phyloP scores from a whole-genome alignment of 352 stramenopile genomes.

The Vaucheria bursata region DNA sequence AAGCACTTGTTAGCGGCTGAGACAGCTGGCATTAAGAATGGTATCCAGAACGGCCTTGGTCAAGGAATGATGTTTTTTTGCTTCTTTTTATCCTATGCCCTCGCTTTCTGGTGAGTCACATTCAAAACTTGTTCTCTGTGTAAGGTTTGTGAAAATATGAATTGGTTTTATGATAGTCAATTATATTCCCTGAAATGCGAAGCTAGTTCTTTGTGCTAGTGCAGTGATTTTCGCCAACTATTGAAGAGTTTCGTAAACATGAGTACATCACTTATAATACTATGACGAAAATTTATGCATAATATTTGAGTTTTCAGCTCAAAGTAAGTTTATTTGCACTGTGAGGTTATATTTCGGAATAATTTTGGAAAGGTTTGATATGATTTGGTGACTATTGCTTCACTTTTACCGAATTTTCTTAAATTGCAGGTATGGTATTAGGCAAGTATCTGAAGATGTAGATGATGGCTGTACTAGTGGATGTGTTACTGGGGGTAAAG shows the following conservation, averaged over 20 bases:
- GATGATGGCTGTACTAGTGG: slow-evolving; percentile 12
- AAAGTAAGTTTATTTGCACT: neutral
- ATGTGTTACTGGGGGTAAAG: slow-evolving; percentile 46
- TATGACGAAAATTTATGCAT: neutral
- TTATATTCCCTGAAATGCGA: no score
- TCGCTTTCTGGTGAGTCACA: slow-evolving; percentile 42
- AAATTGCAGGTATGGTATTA: slow-evolving; percentile 31
- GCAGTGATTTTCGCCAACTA: neutral
- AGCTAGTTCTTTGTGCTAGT: neutral
- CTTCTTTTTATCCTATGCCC: slow-evolving; percentile 44
- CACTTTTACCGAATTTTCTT: neutral
- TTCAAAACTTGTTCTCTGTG: neutral
- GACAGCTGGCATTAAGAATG: slow-evolving; percentile 37
- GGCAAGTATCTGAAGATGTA: slow-evolving; percentile 35
- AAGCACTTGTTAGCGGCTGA: slow-evolving; percentile 31
- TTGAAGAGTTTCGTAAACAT: neutral
- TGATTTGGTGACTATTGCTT: neutral
- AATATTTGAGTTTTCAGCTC: neutral
- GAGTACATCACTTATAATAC: neutral
- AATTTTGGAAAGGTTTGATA: neutral
- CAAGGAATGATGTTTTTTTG: slow-evolving; percentile 38
- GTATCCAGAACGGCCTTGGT: slow-evolving; percentile 34
- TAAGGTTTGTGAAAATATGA: no score
- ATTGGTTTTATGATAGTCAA: neutral
- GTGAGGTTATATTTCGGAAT: neutral